These are phyloP conservation scores for Penicillium sp. DNA, from an alignment of 2,329 filamentous ascomycete genomes.

Conservation along the genomic window DNA sequence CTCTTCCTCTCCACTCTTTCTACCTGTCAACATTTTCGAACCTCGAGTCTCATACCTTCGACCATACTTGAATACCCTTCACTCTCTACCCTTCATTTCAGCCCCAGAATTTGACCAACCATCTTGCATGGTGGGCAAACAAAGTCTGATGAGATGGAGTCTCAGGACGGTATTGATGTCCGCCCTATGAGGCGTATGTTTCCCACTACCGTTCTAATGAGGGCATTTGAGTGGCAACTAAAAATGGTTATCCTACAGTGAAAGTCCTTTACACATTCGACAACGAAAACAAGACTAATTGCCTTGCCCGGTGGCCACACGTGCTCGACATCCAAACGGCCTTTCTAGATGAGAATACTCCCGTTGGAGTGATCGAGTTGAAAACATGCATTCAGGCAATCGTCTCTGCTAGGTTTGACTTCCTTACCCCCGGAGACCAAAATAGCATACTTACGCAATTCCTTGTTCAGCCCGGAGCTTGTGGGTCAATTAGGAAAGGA, in stretches of 20 bases:
- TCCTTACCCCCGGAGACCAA: not conserved
- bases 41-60: not conserved
- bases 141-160: constrained; percentile 39
- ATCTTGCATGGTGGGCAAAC: constrained; percentile 31
- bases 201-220: constrained; percentile 1
- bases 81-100: constrained; percentile 1
- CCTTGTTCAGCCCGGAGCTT: constrained; percentile 71
- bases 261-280: constrained; percentile 98
- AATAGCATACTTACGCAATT: constrained; percentile 8
- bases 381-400: constrained; percentile 84
- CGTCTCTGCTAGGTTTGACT: constrained; percentile 56
- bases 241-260: constrained; percentile 54
- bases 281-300: constrained; percentile 80
- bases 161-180: constrained; percentile 55
- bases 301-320: constrained; percentile 80
- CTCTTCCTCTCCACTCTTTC: not conserved
- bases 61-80: not conserved
- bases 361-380: constrained; percentile 85
- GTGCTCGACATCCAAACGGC: constrained; percentile 77
- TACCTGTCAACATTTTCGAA: constrained; percentile 3
- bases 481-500: constrained; percentile 70
- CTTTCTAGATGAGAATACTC: constrained; percentile 71
- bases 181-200: constrained; percentile 67
- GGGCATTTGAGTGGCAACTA: constrained; percentile 11
- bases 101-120: not conserved